Conservation (phyloP, 352 stramenopile species). For the Phytophthora brassicae region DNA sequence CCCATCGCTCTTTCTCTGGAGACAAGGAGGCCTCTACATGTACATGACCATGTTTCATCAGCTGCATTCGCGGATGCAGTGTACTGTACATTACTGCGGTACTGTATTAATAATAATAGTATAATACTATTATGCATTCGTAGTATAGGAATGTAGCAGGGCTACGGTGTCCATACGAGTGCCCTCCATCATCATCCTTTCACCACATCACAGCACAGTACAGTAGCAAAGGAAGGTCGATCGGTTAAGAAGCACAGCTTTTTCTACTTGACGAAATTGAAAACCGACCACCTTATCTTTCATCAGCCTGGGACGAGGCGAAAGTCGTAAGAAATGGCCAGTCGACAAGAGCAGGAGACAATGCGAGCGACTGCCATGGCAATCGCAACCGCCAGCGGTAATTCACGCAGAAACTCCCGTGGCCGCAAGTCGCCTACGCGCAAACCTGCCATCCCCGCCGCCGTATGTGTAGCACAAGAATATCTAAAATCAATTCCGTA, state of each 20-base stretch:
- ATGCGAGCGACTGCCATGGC: constrained; percentile 15
- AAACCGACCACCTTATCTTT: too few relatives aligned
- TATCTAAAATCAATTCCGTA: not conserved
- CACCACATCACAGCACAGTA: too few relatives aligned
- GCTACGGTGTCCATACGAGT: constrained; percentile 6
- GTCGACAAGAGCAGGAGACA: constrained; percentile 6
- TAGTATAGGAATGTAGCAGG: too few relatives aligned
- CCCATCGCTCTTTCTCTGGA: constrained; percentile 24
- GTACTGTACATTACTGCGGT: too few relatives aligned
- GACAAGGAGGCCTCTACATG: constrained; percentile 22
- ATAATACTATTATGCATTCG: too few relatives aligned
- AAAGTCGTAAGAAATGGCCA: constrained; percentile 16
- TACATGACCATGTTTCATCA: constrained; percentile 16
- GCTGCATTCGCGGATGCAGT: too few relatives aligned
- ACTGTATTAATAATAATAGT: too few relatives aligned
- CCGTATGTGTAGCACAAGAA: constrained; percentile 13
- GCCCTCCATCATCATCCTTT: constrained; percentile 25
- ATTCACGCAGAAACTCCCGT: constrained; percentile 8
- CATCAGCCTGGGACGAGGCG: too few relatives aligned
- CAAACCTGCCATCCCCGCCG: constrained; percentile 30
- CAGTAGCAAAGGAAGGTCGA: too few relatives aligned
- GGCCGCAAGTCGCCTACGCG: constrained; percentile 13
- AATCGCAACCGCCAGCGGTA: constrained; percentile 1
- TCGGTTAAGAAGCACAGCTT: not conserved
- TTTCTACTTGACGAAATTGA: constrained; percentile 10